phyloP scores from a whole-genome alignment of 768 basidiomycete species.

The Rhodosporidiobolus sp. region DNA sequence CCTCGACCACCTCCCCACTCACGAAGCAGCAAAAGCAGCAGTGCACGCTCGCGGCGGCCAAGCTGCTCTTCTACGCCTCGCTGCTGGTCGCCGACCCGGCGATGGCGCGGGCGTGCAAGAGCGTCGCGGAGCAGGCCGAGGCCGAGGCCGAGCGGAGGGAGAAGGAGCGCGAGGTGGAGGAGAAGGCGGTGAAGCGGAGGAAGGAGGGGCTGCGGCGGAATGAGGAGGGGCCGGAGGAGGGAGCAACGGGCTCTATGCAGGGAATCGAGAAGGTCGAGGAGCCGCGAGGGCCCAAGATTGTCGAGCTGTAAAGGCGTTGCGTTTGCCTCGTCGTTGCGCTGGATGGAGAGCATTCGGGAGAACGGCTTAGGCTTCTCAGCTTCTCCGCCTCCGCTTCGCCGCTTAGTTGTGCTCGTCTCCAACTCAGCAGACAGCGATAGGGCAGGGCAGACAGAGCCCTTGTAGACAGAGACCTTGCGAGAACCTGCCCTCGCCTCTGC shows the following conservation, averaged over 20 bases:
- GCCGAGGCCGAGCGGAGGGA: not conserved
- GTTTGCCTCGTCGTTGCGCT: too few relatives aligned
- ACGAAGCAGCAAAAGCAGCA: slow-evolving; percentile 12
- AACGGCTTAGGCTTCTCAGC: too few relatives aligned
- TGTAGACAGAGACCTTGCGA: too few relatives aligned
- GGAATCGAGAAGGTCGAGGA: not conserved
- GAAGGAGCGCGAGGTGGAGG: not conserved
- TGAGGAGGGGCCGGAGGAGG: not conserved
- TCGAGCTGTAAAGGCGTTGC: slow-evolving; percentile 28
- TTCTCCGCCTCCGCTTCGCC: too few relatives aligned
- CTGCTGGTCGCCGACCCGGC: not conserved
- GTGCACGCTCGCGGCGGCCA: slow-evolving; percentile 23
- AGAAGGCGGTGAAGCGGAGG: not conserved
- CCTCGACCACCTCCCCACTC: not conserved
- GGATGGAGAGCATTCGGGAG: too few relatives aligned
- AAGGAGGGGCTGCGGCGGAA: not conserved
- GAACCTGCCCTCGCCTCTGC: too few relatives aligned
- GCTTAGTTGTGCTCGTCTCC: too few relatives aligned
- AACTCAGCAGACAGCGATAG: too few relatives aligned
- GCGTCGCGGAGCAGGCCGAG: not conserved
- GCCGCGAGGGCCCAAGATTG: not conserved
- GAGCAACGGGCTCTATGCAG: too few relatives aligned
- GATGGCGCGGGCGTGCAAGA: not conserved
- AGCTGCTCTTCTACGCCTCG: slow-evolving; percentile 28
- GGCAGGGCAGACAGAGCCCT: too few relatives aligned